phyloP scores from a whole-genome alignment of 495 filamentous ascomycete species.

The Annulohypoxylon nitens region DNA sequence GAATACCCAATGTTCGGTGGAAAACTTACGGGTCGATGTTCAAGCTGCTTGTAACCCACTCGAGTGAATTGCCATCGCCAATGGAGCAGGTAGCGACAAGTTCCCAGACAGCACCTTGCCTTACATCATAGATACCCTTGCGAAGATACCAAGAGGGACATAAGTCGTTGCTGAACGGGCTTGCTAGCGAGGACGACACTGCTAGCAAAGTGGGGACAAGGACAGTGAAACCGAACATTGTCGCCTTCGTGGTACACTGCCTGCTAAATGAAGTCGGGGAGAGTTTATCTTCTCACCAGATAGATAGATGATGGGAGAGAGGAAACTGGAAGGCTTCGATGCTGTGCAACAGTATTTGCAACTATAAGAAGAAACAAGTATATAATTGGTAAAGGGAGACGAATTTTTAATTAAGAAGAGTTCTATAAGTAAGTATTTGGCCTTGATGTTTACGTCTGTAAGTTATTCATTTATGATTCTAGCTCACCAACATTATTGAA shows the following conservation, averaged over 20 bases:
- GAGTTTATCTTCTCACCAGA: not conserved
- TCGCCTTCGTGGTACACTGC: not conserved
- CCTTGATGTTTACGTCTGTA: not conserved
- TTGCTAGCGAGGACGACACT: too few relatives aligned
- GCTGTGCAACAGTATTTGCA: not conserved
- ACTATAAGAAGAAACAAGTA: not conserved
- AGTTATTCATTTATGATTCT: slow-evolving; percentile 1
- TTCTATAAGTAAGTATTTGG: not conserved
- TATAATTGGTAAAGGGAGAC: not conserved
- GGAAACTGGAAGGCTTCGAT: not conserved
- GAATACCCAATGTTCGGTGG: not conserved
- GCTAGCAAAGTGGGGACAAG: not conserved
- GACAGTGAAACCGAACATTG: not conserved
- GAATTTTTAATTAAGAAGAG: not conserved
- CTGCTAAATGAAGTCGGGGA: too few relatives aligned
- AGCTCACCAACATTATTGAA: not conserved
- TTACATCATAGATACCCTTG: not conserved
- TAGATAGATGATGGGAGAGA: not conserved
- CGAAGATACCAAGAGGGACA: slow-evolving; percentile 15
- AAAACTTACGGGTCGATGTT: slow-evolving; percentile 13
- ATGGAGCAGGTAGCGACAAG: slow-evolving; percentile 9
- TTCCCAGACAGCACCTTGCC: not conserved
- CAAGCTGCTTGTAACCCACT: slow-evolving; percentile 8
- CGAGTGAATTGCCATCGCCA: not conserved
- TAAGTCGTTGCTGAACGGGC: not conserved